Evolutionary conservation across 2,329 filamentous ascomycete species (phyloP), one percentile per base, ranked within the genome.

Genomic region (Sporothrix euskadiensis): DNA sequence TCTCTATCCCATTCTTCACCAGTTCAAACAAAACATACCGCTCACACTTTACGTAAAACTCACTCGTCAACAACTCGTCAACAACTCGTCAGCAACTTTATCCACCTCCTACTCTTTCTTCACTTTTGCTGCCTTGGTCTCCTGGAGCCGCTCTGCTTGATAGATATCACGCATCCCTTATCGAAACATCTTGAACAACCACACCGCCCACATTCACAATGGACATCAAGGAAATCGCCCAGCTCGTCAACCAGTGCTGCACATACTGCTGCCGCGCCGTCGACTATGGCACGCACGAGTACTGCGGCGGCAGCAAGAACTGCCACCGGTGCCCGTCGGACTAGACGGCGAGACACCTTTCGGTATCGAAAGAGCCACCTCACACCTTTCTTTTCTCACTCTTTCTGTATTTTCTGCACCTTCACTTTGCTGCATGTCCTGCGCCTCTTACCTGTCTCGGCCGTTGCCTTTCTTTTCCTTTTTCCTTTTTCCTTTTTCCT

Each of bases 181-280:
- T 26, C 71, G 19, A 65, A 12, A 26, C 30, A 16, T 10, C 26
- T 49, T 16, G 44, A 14, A 10, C 22, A 16, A n/a, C 69, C 32
- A 47, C 72, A 14, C 4, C 6, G 44, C 44, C 39, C 72, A n/a
- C 4, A 4, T 49, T 26, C 26, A 81, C 75, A 75, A 86, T 86
- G 84, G 80, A 81, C 77, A 78, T 82, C 80, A 81, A 82, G 77
- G 83, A 83, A 72, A 78, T 80, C 75, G 79, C 83, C 75, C 81
- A 82, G 73, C 83, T 85, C 73, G 83, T 86, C 80, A 82, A 84
- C 80, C 78, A 82, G 76, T 87, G 85, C 83, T 87, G 85, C 81
- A 82, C 82, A 35, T 85, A 83, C 76, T 87, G 85, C 80, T 87
- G 85, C 81, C 85, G 84, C 77, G 83, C 83, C 47, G 81, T 83